phyloP scores from a whole-genome alignment of 345 rosid species.

The Bruguiera parviflora region DNA sequence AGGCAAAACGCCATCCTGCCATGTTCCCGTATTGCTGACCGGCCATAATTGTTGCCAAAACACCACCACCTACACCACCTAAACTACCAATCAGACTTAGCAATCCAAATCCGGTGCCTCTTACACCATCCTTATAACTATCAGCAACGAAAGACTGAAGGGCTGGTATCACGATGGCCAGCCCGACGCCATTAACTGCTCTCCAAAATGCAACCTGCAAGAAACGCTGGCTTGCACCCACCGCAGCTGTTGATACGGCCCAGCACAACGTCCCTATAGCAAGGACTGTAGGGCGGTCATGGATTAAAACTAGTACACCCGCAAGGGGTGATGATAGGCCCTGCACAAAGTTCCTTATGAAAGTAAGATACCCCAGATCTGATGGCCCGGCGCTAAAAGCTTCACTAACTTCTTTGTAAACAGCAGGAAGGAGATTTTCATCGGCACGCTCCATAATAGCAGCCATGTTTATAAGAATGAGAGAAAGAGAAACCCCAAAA shows the following conservation, averaged over 20 bases:
- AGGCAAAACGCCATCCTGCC: constrained; percentile 95
- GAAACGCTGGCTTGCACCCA: constrained; percentile 72
- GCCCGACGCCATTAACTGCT: constrained; percentile 89
- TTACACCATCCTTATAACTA: constrained; percentile 71
- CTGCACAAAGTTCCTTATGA: constrained; percentile 90
- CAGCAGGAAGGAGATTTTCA: constrained; percentile 89
- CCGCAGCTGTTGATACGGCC: constrained; percentile 97
- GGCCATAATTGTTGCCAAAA: constrained; percentile 90
- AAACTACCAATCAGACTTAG: constrained; percentile 69
- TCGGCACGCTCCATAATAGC: constrained; percentile 97
- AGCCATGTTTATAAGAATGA: constrained; percentile 83
- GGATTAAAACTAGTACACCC: constrained; percentile 71
- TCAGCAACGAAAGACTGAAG: constrained; percentile 95
- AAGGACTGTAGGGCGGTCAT: constrained; percentile 87
- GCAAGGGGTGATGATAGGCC: constrained; percentile 88
- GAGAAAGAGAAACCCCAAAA: constrained; percentile 78
- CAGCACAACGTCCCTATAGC: constrained; percentile 87
- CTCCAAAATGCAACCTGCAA: constrained; percentile 86
- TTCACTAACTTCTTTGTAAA: constrained; percentile 98
- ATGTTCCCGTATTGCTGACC: constrained; percentile 66
- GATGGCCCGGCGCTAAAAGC: constrained; percentile 91
- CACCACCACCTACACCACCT: constrained; percentile 98
- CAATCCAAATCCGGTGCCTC: constrained; percentile 93
- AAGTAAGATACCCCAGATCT: constrained; percentile 92
- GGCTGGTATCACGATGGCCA: constrained; percentile 96